Evolutionary conservation across 2,329 filamentous ascomycete species (phyloP), one percentile per base, ranked within the genome.

Genomic region (Diaporthe sp.): DNA sequence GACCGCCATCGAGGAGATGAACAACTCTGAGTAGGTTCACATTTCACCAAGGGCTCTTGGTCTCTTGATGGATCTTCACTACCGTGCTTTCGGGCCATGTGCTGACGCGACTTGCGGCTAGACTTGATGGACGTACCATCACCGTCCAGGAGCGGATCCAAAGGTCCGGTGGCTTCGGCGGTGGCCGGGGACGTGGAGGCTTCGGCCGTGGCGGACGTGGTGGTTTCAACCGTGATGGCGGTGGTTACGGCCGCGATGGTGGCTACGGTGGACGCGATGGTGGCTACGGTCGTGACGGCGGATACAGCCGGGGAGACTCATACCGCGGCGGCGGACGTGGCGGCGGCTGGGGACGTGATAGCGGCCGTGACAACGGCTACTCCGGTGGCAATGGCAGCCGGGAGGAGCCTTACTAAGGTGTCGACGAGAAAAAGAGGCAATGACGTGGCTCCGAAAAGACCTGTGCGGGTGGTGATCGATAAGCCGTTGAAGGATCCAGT

Each of bases 301-400:
- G 60, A 10, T 52, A 68, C 47, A 61, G 70, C 57, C 70, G 70
- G 9, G 70, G 70, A 54, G 57, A 61, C 58, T 64, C 57, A 8
- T 72, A 72, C 70, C 70, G 70, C n/a, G 70, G 70, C 33, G 70
- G 70, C 47, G 60, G 70, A n/a, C 70, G 70, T 64, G 70, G 70
- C 7, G 70, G 70, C 35, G 70, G 70, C 35, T 61, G 60, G 70
- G 58, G 60, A 28, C 70, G 70, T 4, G 70, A 72, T 58, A 64
- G 57, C 17, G 57, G 57, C 35, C 57, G 70, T 28, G 57, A 61
- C 57, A 54, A 64, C 57, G 35, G 60, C 52, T 57, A 70, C 67
- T 57, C 50, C 10, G 70, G 70, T 33, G 70, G 69, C 47, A 61
- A 72, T 22, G 55, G 69, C 45, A 72, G 57, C 55, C 55, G 69